Conservation (phyloP, 768 basidiomycete genomes). For the Lactarius deliciosus region DNA sequence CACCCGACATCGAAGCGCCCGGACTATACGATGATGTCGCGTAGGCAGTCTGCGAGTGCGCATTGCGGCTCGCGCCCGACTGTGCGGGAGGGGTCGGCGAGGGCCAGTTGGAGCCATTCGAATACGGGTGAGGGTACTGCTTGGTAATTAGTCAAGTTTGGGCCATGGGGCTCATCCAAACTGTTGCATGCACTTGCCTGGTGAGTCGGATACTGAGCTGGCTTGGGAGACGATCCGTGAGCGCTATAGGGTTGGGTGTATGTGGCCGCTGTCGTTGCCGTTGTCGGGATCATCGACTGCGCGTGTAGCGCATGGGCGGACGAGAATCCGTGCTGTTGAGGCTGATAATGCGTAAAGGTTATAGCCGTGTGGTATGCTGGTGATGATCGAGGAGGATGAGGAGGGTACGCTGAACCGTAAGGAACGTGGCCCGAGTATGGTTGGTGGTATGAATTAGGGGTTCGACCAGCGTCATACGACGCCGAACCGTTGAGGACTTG, state of each 20-base stretch:
- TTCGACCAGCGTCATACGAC: constrained; percentile 7
- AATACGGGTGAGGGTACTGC: constrained; percentile 16
- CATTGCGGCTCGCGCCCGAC: constrained; percentile 11
- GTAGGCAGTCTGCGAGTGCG: constrained; percentile 14
- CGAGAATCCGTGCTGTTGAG: constrained; percentile 28
- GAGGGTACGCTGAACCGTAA: constrained; percentile 16
- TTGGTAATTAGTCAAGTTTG: not conserved
- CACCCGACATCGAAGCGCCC: constrained; percentile 19
- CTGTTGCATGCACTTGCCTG: constrained; percentile 13
- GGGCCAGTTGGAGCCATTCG: constrained; percentile 25
- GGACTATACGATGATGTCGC: constrained; percentile 8
- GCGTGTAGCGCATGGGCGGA: constrained; percentile 17
- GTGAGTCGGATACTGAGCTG: constrained; percentile 5
- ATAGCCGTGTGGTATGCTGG: constrained; percentile 18
- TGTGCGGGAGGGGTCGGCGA: not conserved
- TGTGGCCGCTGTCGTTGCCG: not conserved
- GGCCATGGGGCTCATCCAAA: not conserved
- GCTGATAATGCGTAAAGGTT: constrained; percentile 30
- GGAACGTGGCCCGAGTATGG: constrained; percentile 12
- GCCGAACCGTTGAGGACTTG: constrained; percentile 16
- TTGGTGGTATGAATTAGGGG: constrained; percentile 19
- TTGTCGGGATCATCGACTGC: constrained; percentile 3
- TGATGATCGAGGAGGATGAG: constrained; percentile 1
- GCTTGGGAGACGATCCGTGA: constrained; percentile 10
- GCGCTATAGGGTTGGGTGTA: constrained; percentile 12